Conservation (phyloP, 1,139 yeast genomes). For the Meyerozyma carpophila region DNA sequence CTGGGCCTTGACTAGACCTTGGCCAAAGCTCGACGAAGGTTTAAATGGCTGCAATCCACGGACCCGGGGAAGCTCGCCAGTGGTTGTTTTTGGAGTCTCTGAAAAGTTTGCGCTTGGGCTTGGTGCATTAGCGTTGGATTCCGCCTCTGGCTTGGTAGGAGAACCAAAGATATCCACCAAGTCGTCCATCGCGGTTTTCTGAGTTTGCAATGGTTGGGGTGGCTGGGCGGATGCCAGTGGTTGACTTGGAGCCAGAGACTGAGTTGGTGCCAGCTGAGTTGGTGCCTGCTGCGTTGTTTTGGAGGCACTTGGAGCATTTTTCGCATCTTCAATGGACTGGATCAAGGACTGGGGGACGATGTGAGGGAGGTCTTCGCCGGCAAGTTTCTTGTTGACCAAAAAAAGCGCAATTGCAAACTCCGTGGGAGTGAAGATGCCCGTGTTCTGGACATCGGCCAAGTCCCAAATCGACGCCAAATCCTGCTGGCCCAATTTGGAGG, state of each 20-base stretch:
- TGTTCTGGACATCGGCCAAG: slow-evolving; percentile 81
- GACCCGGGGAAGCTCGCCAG: slow-evolving; percentile 32
- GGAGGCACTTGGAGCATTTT: neutral
- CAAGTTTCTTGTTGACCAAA: slow-evolving; percentile 75
- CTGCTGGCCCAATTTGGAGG: slow-evolving; percentile 82
- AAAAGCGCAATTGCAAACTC: slow-evolving; percentile 95
- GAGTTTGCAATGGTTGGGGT: slow-evolving; percentile 12
- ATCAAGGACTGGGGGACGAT: slow-evolving; percentile 53
- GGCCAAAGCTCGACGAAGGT: slow-evolving; percentile 73
- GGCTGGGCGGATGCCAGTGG: slow-evolving; percentile 7
- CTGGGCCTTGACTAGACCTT: slow-evolving; percentile 31
- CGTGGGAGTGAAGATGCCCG: slow-evolving; percentile 71
- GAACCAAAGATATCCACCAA: slow-evolving; percentile 55
- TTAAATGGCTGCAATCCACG: slow-evolving; percentile 34
- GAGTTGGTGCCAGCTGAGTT: slow-evolving; percentile 8
- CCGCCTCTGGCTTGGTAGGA: slow-evolving; percentile 5
- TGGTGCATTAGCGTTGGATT: slow-evolving; percentile 19
- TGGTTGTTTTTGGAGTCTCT: slow-evolving; percentile 17
- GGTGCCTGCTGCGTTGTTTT: slow-evolving; percentile 5
- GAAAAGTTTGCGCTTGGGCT: slow-evolving; percentile 5
- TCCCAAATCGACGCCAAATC: slow-evolving; percentile 92
- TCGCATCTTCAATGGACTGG: slow-evolving; percentile 21
- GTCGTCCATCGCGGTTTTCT: slow-evolving; percentile 62
- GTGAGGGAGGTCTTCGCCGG: slow-evolving; percentile 75
- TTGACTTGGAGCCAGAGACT: slow-evolving; percentile 9